A percentile compares a stretch with the other conserved stretches of the same genome.
Evolutionary conservation across 345 rosid species (phyloP).

Genomic region (Pseudoturritis turrita): DNA sequence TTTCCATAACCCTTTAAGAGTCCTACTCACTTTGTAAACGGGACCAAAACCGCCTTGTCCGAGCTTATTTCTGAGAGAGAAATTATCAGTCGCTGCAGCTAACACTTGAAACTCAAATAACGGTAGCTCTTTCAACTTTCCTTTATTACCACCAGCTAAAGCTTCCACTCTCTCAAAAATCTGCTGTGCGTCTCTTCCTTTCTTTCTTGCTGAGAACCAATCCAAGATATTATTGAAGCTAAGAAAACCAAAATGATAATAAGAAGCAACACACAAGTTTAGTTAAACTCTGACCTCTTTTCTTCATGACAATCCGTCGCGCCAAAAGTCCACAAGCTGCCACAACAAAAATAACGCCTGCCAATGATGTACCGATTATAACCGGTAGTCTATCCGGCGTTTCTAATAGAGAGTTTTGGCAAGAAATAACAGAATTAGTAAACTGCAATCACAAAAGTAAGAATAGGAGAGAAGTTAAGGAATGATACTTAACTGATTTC

Average conservation of each 20-base stretch:
- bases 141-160: constrained; percentile 34
- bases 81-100: constrained; percentile 37
- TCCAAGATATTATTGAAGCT: background rate
- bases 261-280: constrained; percentile 7
- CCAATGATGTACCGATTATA: constrained; percentile 5
- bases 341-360: constrained; percentile 12
- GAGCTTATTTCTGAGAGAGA: constrained; percentile 34
- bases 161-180: constrained; percentile 33
- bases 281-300: constrained; percentile 9
- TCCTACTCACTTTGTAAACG: constrained; percentile 31
- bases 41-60: constrained; percentile 52
- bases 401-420: constrained; percentile 4
- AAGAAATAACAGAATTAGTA: background rate
- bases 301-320: constrained; percentile 4
- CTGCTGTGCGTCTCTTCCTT: constrained; percentile 20
- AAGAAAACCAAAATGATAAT: background rate
- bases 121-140: constrained; percentile 31
- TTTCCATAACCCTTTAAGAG: background rate
- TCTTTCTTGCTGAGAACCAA: constrained; percentile 14
- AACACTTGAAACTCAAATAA: constrained; percentile 41
- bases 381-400: constrained; percentile 8
- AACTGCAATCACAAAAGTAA: background rate
- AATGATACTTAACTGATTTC: constrained; percentile 38
- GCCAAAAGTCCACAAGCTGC: constrained; percentile 22
- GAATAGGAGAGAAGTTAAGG: background rate